Percentiles rank a stretch among this genome's conserved stretches.
phyloP scores from a whole-genome alignment of 495 filamentous ascomycete genomes.

The Choiromyces venosus region DNA sequence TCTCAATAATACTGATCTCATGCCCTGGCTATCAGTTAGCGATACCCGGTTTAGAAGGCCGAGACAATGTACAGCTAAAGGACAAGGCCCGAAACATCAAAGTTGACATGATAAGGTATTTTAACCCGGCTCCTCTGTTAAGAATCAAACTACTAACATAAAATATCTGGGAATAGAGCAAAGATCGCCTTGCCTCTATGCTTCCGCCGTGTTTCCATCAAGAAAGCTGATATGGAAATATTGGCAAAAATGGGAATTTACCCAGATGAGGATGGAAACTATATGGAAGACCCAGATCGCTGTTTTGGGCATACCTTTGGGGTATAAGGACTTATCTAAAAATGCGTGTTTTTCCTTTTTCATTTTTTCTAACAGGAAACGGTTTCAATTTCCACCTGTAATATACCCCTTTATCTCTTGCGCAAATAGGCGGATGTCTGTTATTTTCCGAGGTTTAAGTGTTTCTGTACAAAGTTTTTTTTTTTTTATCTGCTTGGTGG shows the following conservation, averaged over 20 bases:
- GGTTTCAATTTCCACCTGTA: neutral
- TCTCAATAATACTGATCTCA: slow-evolving; percentile 4
- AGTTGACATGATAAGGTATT: slow-evolving; percentile 48
- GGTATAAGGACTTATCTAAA: neutral
- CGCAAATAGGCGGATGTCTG: neutral
- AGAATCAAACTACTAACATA: neutral
- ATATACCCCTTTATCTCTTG: neutral
- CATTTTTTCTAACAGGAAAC: neutral
- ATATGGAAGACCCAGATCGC: neutral
- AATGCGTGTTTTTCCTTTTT: neutral
- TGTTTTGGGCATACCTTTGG: neutral
- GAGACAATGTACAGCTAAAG: slow-evolving; percentile 49
- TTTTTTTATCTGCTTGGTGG: neutral
- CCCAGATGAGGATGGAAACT: slow-evolving; percentile 4
- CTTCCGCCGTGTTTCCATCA: slow-evolving; percentile 31
- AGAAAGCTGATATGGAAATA: slow-evolving; percentile 18
- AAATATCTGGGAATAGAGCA: slow-evolving; percentile 11
- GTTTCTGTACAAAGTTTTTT: neutral
- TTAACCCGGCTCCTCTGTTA: slow-evolving; percentile 4
- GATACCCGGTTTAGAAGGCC: slow-evolving; percentile 29
- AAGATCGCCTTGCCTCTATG: slow-evolving; percentile 21
- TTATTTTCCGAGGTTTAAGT: neutral
- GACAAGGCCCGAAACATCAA: slow-evolving; percentile 54
- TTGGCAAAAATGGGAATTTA: slow-evolving; percentile 25
- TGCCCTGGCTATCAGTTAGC: slow-evolving; percentile 12